Conservation (phyloP, 306 rosid species). For the Parietaria judaica region DNA sequence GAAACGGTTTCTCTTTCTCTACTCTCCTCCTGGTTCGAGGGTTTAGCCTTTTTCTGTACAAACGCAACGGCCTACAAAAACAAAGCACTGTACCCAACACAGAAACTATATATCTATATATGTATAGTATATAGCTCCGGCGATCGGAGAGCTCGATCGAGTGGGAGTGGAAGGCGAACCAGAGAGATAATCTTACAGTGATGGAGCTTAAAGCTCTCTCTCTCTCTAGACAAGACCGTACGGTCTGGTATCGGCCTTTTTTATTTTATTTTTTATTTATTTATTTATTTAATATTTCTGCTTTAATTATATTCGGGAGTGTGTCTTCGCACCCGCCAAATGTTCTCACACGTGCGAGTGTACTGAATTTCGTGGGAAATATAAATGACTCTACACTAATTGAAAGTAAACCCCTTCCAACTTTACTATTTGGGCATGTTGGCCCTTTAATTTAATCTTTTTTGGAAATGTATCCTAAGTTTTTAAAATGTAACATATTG, state of each 20-base stretch:
- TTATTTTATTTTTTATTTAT: constrained; percentile 9
- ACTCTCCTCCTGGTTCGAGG: neutral
- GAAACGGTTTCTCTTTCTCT: neutral
- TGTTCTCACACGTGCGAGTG: constrained; percentile 24
- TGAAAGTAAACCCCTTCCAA: too few relatives aligned
- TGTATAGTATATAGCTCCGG: neutral
- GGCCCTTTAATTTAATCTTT: too few relatives aligned
- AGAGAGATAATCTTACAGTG: constrained; percentile 27
- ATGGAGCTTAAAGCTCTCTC: constrained; percentile 16
- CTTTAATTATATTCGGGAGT: neutral
- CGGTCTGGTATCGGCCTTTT: constrained; percentile 34
- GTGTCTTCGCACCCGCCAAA: constrained; percentile 34
- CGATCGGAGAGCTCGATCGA: constrained; percentile 32
- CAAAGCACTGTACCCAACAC: constrained; percentile 1
- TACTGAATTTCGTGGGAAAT: constrained; percentile 9
- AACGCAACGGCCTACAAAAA: neutral
- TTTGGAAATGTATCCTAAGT: too few relatives aligned
- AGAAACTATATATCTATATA: too few relatives aligned
- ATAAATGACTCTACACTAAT: neutral
- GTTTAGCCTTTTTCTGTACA: constrained; percentile 18
- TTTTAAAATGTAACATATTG: too few relatives aligned
- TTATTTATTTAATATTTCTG: neutral
- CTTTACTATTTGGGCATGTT: too few relatives aligned
- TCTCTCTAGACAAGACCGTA: constrained; percentile 21
- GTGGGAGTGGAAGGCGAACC: neutral